phyloP scores from a whole-genome alignment of 1,284 basidiomycete species.

The Porogramme epimiltina region DNA sequence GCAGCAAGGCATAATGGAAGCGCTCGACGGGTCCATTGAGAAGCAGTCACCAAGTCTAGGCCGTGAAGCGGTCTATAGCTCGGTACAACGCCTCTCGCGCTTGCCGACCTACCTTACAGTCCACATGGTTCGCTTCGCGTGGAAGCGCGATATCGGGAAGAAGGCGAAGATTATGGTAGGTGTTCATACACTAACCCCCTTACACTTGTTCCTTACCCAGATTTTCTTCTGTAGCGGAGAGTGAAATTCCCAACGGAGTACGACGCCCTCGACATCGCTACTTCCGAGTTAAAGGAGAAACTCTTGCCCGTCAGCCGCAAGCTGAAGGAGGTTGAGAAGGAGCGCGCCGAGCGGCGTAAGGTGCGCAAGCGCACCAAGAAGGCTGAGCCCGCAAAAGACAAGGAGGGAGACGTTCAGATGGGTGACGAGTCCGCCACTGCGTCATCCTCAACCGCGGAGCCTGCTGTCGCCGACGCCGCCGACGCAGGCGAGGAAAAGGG shows the following conservation, averaged over 20 bases:
- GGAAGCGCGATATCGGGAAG: constrained; percentile 89
- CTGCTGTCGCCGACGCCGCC: constrained; percentile 13
- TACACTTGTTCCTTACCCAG: not conserved
- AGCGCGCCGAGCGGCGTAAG: constrained; percentile 83
- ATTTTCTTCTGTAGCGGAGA: constrained; percentile 62
- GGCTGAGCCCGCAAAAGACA: constrained; percentile 33
- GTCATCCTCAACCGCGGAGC: constrained; percentile 6
- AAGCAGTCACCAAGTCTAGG: constrained; percentile 84
- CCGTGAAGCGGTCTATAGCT: constrained; percentile 84
- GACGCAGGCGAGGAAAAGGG: constrained; percentile 12
- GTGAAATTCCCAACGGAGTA: constrained; percentile 92
- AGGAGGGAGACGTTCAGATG: constrained; percentile 43
- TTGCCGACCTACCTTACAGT: constrained; percentile 86
- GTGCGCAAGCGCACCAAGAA: constrained; percentile 76
- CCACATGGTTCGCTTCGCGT: constrained; percentile 96
- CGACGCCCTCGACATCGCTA: constrained; percentile 83
- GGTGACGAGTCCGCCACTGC: constrained; percentile 31
- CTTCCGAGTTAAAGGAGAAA: constrained; percentile 77
- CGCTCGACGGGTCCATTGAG: constrained; percentile 83
- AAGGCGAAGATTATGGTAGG: constrained; percentile 90
- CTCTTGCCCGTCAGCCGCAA: constrained; percentile 72
- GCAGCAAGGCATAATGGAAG: constrained; percentile 83
- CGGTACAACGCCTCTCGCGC: constrained; percentile 81
- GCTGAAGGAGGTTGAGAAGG: constrained; percentile 82
- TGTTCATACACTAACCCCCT: not conserved